Base-by-base conservation (phyloP, 441 rosid genomes). In the Pelargonium fulgidum region DNA sequence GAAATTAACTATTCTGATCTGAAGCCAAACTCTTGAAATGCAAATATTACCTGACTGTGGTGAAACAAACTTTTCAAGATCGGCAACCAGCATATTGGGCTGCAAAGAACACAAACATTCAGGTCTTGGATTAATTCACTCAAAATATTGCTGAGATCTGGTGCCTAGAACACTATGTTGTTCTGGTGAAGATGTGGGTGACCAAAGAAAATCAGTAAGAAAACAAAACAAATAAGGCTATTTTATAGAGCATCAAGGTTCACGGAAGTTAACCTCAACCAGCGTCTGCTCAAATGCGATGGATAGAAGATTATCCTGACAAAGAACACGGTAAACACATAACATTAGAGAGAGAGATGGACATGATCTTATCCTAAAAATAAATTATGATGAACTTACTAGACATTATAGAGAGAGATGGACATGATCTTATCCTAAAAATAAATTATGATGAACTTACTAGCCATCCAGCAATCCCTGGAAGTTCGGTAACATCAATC, bases 31-130 rank as follows among this genome's bases (percentile, higher is more conserved):
- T 36, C 41, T 36, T 36, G 41, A 36, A 36, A 36, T 58, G 64
- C 64, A 59, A 65, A 62, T 70, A 73, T 65, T 76, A 86, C 97
- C 96, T 78, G 85, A 58, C 33, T 75, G 67, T 62, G 90, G 82
- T 52, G 88, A 82, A 70, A 77, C 85, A 62, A 94, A 86, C 77
- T 94, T 94, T 83, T 89, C 96, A 79, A 92, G 70, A 77, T 94
- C 97, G 77, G 82, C 96, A 47, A 94, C 97, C 68, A 94, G 88
- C 96, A 91, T 94, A 79, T 94, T 94, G 58, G 99, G 99, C 99
- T 94, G 87, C 72, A 81, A 76, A 44, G 59, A 24, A 71, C 13
- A 12, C 76, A 39, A 52, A 9, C 72, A 77, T 22, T 11, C 41
- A 36, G 41, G 7, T 36, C 41, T 36, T 36, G 41, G 41, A 36